Evolutionary conservation across 2,329 filamentous ascomycete genomes (phyloP), one percentile per base, ranked within the genome.

Genomic region (Bipolaris victoriae): DNA sequence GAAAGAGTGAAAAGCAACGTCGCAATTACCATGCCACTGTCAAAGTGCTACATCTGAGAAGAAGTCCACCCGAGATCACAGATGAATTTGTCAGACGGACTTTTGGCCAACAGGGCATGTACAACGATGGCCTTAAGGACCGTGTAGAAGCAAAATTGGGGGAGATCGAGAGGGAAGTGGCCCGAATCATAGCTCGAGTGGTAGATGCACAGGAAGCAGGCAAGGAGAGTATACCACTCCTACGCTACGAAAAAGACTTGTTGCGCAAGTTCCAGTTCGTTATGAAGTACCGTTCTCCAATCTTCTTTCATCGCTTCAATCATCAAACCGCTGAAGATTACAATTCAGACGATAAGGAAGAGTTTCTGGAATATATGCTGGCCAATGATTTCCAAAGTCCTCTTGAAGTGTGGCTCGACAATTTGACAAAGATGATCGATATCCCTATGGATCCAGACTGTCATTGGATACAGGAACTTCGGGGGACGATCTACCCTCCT

Each of bases 241-340:
- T 62, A 1, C 70, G 78, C 5, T 31, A 47, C 1, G 71, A 80
- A 18, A 64, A 69, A 43, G 69, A 82, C 57, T 49, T 71, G 1
- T 35, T 82, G 9, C 77, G 80, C 44, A 81, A 81, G 52, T 81
- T 81, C 48, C 67, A 80, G 2, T 82, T 81, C 58, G 62, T 82
- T 3, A 73, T 82, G 63, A 79, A 79, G 55, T 82, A 81, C 46
- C 77, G 80, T 13, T 68, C 70, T n/a, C 66, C 64, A 1, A 55
- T 36, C 5, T 78, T 79, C 44, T 69, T 75, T 54, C 49, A 53
- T 13, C 72, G 77, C 0, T 81, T 75, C 65, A 67, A 76, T 40
- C 70, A 77, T 47, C 66, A 77, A 2, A 65, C 49, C 1, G 24
- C 64, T 0, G 69, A 76, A 4, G 63, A 61, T 1, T 83, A 82